A percentile compares a stretch with the other conserved stretches of the same genome.
These are phyloP conservation scores for Sanghuangporus baumii DNA, from an alignment of 1,284 basidiomycete genomes.

Conservation along the genomic window DNA sequence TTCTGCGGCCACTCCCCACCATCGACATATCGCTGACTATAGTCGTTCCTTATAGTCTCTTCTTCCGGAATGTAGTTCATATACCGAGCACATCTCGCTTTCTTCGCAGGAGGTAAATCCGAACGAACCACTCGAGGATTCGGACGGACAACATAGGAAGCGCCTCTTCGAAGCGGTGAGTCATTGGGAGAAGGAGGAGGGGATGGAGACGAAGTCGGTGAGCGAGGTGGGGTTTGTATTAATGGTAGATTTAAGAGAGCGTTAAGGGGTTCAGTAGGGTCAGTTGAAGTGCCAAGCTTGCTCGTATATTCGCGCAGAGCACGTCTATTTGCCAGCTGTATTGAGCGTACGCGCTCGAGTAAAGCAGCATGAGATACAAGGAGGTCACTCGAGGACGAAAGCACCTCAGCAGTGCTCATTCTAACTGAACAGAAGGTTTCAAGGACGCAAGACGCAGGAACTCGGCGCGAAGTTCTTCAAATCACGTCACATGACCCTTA, in stretches of 20 bases:
- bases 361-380: slow-evolving; percentile 37
- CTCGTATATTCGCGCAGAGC: slow-evolving; percentile 28
- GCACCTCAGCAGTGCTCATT: slow-evolving; percentile 17
- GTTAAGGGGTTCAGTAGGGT: slow-evolving; percentile 35
- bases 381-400: slow-evolving; percentile 33
- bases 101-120: slow-evolving; percentile 66
- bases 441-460: not conserved
- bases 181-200: slow-evolving; percentile 34
- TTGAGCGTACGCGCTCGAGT: slow-evolving; percentile 31
- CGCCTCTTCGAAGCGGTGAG: not conserved
- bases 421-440: not conserved
- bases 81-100: slow-evolving; percentile 61
- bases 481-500: not conserved
- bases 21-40: slow-evolving; percentile 86
- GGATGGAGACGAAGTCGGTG: slow-evolving; percentile 40
- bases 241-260: slow-evolving; percentile 38
- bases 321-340: slow-evolving; percentile 34
- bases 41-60: slow-evolving; percentile 94
- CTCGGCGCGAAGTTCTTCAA: not conserved
- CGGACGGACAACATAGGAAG: slow-evolving; percentile 39
- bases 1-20: slow-evolving; percentile 89
- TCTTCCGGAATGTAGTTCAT: slow-evolving; percentile 83
- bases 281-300: slow-evolving; percentile 21
- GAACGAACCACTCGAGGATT: slow-evolving; percentile 34
- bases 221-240: slow-evolving; percentile 20